These are phyloP conservation scores for Leccinum variabile DNA, from an alignment of 1,284 basidiomycete species.

Conservation along the genomic window DNA sequence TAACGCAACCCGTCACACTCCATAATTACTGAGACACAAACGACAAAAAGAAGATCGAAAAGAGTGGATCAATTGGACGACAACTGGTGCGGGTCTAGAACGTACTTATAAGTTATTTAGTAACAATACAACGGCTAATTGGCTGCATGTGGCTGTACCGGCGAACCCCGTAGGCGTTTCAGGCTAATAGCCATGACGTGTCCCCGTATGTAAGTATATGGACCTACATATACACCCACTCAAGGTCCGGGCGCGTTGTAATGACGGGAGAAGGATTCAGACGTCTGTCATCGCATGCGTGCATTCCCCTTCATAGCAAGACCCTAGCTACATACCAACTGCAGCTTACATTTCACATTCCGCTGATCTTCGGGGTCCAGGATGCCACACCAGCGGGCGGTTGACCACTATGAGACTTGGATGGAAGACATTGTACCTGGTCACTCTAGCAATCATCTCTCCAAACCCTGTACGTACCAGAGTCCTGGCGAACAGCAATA, in stretches of 20 bases:
- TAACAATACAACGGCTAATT: neutral
- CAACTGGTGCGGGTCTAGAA: neutral
- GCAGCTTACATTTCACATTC: constrained; percentile 7
- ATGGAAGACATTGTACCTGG: constrained; percentile 13
- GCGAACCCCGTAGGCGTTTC: neutral
- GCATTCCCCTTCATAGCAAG: constrained; percentile 1
- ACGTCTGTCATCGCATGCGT: neutral
- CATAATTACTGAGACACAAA: neutral
- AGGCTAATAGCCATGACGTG: neutral
- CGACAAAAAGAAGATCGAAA: neutral
- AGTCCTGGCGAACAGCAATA: constrained; percentile 10
- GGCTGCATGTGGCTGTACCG: neutral
- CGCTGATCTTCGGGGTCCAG: constrained; percentile 18
- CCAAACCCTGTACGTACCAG: constrained; percentile 8
- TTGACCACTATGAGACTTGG: constrained; percentile 23
- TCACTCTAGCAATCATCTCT: constrained; percentile 19
- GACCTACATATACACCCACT: neutral
- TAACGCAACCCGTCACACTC: neutral
- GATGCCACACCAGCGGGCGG: constrained; percentile 9
- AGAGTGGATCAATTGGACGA: neutral
- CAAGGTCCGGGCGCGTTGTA: neutral
- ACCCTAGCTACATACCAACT: constrained; percentile 6
- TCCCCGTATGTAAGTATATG: neutral
- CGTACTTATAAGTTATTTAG: neutral
- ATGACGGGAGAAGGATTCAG: neutral